Evolutionary conservation across 2,329 filamentous ascomycete genomes (phyloP).

Genomic region (Cytospora chrysosperma): DNA sequence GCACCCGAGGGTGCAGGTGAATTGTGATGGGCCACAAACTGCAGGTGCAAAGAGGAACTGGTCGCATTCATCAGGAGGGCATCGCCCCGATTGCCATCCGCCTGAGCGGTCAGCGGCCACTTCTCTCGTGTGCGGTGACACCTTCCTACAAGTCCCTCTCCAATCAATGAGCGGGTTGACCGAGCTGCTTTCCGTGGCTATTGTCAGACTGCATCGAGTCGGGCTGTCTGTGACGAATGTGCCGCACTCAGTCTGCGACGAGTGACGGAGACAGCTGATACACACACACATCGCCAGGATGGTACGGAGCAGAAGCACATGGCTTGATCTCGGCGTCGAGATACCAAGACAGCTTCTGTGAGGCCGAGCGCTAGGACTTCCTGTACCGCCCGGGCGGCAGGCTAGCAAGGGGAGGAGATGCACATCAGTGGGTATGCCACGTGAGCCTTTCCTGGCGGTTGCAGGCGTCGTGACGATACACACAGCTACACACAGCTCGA

Average conservation of each 20-base stretch:
- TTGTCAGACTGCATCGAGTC: slow-evolving; percentile 21
- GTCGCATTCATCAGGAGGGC: not conserved
- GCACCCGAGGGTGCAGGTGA: slow-evolving; percentile 22
- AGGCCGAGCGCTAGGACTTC: slow-evolving; percentile 20
- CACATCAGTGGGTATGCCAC: slow-evolving; percentile 25
- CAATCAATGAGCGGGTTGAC: slow-evolving; percentile 21
- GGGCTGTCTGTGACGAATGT: slow-evolving; percentile 4
- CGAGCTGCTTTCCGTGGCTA: slow-evolving; percentile 21
- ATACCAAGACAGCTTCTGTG: slow-evolving; percentile 9
- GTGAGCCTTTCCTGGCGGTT: slow-evolving; percentile 21
- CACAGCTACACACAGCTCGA: slow-evolving; percentile 22
- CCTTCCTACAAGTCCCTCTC: slow-evolving; percentile 16
- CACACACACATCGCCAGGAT: not conserved
- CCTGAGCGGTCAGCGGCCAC: slow-evolving; percentile 22
- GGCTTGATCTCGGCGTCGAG: not conserved
- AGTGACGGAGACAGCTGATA: not conserved
- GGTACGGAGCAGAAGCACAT: not conserved
- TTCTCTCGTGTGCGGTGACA: slow-evolving; percentile 23
- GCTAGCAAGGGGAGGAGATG: slow-evolving; percentile 21
- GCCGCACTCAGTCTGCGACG: not conserved
- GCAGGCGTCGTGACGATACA: slow-evolving; percentile 18
- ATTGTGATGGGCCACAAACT: slow-evolving; percentile 21
- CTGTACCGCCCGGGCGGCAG: slow-evolving; percentile 14
- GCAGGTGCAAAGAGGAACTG: slow-evolving; percentile 8
- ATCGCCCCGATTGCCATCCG: slow-evolving; percentile 14